These are phyloP conservation scores for Ploettnerulaceae sp. DNA, from an alignment of 2,329 filamentous ascomycete genomes.

Conservation along the genomic window DNA sequence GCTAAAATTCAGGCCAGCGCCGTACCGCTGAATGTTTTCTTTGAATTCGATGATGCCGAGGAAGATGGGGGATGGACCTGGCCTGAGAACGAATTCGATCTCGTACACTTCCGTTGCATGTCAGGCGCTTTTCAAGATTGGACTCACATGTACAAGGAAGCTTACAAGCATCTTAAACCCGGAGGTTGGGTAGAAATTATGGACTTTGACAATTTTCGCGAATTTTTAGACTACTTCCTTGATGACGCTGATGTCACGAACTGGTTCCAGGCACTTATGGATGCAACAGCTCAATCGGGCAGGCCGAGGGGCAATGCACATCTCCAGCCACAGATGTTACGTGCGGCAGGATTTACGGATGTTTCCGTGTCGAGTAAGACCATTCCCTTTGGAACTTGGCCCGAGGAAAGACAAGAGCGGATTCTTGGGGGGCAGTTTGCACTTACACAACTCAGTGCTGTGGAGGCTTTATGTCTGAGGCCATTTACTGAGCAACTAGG, in stretches of 20 bases:
- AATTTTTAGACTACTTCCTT: constrained; percentile 20
- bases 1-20: constrained; percentile 54
- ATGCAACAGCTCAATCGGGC: constrained; percentile 24
- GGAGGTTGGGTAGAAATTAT: constrained; percentile 33
- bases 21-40: constrained; percentile 57
- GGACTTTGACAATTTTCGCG: constrained; percentile 29
- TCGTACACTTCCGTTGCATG: constrained; percentile 55
- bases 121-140: constrained; percentile 54
- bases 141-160: constrained; percentile 48
- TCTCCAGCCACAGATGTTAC: constrained; percentile 28
- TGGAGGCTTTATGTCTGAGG: constrained; percentile 28
- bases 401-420: constrained; percentile 30
- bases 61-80: constrained; percentile 43
- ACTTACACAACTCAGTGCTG: constrained; percentile 19
- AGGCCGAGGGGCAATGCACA: constrained; percentile 19
- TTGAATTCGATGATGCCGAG: constrained; percentile 57
- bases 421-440: constrained; percentile 28
- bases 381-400: constrained; percentile 35
- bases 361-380: constrained; percentile 31
- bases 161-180: constrained; percentile 36
- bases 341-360: constrained; percentile 40
- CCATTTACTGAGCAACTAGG: constrained; percentile 26
- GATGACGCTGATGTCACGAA: constrained; percentile 13
- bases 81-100: constrained; percentile 52
- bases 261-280: constrained; percentile 15